Evolutionary conservation across 2,329 filamentous ascomycete species (phyloP), one percentile per base, ranked within the genome.

Genomic region (Ascochyta clinopodiicola): DNA sequence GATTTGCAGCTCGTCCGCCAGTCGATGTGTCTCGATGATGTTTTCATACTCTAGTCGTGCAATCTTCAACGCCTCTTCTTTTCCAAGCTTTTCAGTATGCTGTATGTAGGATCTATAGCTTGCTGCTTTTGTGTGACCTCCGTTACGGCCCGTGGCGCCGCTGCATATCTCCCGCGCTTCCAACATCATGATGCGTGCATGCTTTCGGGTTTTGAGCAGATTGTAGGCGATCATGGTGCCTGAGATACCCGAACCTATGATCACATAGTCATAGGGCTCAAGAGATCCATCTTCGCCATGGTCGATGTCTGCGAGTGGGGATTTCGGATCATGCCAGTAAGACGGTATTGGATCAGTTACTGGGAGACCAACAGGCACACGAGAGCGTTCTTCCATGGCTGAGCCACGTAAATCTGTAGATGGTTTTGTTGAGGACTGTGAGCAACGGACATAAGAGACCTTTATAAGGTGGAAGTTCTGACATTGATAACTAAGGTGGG

Each of bases 1-100:
- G 6, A 71, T 64, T 80, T 10, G 74, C 51, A 86, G 70, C 17
- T 78, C 71, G 5, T 69, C 66, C 0, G 84, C 82, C 56, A 88
- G 81, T 0, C 67, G 70, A 63, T 88, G 85, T 9, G 85, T 80
- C n/a, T 79, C 80, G 24, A 77, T 71, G 51, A 88, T 84, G 49
- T 77, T 78, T 2, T 66, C 71, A 46, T 74, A 74, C 56, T 79
- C 77, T 34, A 80, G 46, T 13, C 74, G 61, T 2, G 73, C 76
- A 29, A 79, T 77, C 50, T 68, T 75, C 37, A 78, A 71, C 2
- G 85, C 86, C 40, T 80, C 79, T 1, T 75, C 75, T 15, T 75
- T 73, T 9, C 84, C 84, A n/a, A 81, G 69, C 6, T 74, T 66
- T 12, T 73, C 56, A 2, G 74, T 71, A 62, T 86, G 79, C 29